Percentiles rank a stretch among this genome's conserved stretches.
Conservation (phyloP, 805 yeast genomes). For the Lipomyces japonicus region DNA sequence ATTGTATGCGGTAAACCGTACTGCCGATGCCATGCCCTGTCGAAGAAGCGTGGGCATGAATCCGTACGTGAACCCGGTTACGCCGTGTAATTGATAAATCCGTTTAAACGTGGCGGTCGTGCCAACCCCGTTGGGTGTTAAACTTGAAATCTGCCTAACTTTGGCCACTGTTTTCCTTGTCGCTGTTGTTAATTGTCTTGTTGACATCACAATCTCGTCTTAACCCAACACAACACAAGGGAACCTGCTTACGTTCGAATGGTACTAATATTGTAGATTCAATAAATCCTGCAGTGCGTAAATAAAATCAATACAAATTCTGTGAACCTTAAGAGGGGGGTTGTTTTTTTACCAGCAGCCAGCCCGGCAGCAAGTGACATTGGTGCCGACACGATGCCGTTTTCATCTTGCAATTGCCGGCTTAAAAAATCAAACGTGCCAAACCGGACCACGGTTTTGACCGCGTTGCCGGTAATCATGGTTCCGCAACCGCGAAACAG, state of each 20-base stretch:
- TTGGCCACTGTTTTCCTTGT: conserved; percentile 21
- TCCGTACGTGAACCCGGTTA: conserved; percentile 77
- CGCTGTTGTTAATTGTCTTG: no score
- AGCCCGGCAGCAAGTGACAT: conserved; percentile 77
- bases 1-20: conserved; percentile 80
- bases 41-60: conserved; percentile 75
- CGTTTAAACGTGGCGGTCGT: conserved; percentile 33
- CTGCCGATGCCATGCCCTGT: conserved; percentile 73
- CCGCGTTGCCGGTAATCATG: conserved; percentile 65
- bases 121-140: conserved; percentile 18
- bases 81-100: conserved; percentile 51
- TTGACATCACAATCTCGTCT: no score
- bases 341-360: conserved; percentile 53
- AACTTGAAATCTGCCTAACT: conserved; percentile 19
- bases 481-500: conserved; percentile 66
- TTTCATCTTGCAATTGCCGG: conserved; percentile 57
- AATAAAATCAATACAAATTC: neutral
- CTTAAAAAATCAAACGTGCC: conserved; percentile 68
- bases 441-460: conserved; percentile 72
- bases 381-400: conserved; percentile 65
- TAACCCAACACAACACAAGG: neutral
- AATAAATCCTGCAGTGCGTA: conserved; percentile 49
- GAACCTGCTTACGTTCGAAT: conserved; percentile 54
- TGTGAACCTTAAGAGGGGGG: neutral
- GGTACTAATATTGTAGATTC: conserved; percentile 86